Evolutionary conservation across 495 filamentous ascomycete genomes (phyloP).

Genomic region (Trypethelium eluteriae): DNA sequence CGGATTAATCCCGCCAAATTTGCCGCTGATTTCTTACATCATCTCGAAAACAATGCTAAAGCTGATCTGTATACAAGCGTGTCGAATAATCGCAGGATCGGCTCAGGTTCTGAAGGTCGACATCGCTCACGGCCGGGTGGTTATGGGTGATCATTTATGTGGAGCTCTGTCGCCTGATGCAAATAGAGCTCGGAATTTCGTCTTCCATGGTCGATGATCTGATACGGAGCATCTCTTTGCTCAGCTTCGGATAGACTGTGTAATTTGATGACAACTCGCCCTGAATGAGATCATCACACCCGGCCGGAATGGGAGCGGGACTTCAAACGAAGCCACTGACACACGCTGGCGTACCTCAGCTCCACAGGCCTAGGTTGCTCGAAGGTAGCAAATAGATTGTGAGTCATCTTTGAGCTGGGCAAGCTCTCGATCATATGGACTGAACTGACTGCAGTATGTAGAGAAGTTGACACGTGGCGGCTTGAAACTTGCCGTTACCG

Average conservation of each 20-base stretch:
- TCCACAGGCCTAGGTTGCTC: not conserved
- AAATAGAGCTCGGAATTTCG: not conserved
- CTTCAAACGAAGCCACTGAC: not conserved
- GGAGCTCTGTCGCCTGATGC: not conserved
- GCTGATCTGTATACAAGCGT: not conserved
- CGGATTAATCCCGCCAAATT: not conserved
- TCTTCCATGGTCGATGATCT: not conserved
- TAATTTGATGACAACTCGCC: not conserved
- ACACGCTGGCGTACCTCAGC: not conserved
- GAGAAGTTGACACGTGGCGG: not conserved
- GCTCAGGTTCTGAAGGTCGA: not conserved
- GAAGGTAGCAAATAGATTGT: not conserved
- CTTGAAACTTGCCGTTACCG: not conserved
- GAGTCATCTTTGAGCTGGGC: not conserved
- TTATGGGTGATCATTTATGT: not conserved
- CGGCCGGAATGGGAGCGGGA: not conserved
- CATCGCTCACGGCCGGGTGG: not conserved
- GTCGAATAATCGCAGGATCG: not conserved
- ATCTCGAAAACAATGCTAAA: not conserved
- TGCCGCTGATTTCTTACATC: not conserved
- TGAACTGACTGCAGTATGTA: not conserved
- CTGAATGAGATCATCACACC: not conserved
- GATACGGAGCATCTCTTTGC: not conserved
- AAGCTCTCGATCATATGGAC: not conserved
- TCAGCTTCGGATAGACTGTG: not conserved